Evolutionary conservation across 2,329 filamentous ascomycete species (phyloP).

Genomic region (Rugonectria rugulosa): DNA sequence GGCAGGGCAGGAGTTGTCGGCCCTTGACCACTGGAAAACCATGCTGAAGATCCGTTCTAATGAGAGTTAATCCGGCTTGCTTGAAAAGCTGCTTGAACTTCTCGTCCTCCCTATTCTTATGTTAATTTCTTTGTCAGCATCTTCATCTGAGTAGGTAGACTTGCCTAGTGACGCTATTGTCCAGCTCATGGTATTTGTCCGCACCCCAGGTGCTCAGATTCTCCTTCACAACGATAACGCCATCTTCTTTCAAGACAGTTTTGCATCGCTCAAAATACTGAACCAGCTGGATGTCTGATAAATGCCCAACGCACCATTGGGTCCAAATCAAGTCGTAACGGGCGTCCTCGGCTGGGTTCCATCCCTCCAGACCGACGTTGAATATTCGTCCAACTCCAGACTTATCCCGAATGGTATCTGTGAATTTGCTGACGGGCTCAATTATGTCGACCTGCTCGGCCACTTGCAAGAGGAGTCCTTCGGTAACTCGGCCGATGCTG

Average conservation of each 20-base stretch:
- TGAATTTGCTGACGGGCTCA: conserved; percentile 86
- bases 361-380: conserved; percentile 77
- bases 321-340: conserved; percentile 85
- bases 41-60: not conserved
- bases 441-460: conserved; percentile 80
- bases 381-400: conserved; percentile 69
- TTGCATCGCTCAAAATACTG: conserved; percentile 71
- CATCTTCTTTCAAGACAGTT: conserved; percentile 40
- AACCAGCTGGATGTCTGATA: conserved; percentile 77
- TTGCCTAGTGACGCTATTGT: conserved; percentile 78
- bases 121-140: not conserved
- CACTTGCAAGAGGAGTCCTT: conserved; percentile 75
- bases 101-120: not conserved
- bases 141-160: conserved; percentile 17
- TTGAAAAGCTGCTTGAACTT: not conserved
- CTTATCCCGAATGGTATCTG: conserved; percentile 63
- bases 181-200: conserved; percentile 78
- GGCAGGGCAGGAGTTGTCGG: not conserved
- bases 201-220: conserved; percentile 67
- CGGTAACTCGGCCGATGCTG: conserved; percentile 84
- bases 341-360: conserved; percentile 56
- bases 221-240: conserved; percentile 61
- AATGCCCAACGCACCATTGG: conserved; percentile 88
- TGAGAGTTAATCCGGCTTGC: not conserved
- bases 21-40: not conserved